Evolutionary conservation across 1,284 basidiomycete genomes (phyloP).

Genomic region (Ganoderma lucidum): DNA sequence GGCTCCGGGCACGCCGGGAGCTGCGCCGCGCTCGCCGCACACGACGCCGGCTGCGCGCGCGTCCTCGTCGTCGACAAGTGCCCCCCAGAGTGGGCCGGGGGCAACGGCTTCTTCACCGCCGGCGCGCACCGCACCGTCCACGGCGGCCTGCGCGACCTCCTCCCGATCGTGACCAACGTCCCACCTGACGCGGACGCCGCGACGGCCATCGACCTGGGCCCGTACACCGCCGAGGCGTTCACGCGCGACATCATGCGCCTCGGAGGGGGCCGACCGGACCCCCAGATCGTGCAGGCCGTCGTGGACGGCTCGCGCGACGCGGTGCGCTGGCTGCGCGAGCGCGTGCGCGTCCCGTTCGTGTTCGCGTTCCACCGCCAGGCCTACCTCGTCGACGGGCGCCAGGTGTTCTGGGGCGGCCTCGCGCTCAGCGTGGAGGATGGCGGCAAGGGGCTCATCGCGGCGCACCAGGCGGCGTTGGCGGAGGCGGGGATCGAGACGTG

Average conservation of each 20-base stretch:
- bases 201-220: conserved; percentile 60
- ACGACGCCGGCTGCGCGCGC: conserved; percentile 62
- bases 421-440: conserved; percentile 62
- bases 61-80: conserved; percentile 74
- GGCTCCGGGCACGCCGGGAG: conserved; percentile 76
- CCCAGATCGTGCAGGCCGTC: conserved; percentile 55
- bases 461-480: conserved; percentile 59
- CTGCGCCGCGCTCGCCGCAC: conserved; percentile 68
- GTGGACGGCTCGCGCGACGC: conserved; percentile 64
- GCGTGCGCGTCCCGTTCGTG: conserved; percentile 60
- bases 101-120: conserved; percentile 77
- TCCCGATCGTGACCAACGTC: conserved; percentile 60
- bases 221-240: conserved; percentile 64
- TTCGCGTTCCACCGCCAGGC: conserved; percentile 72
- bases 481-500: conserved; percentile 60
- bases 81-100: conserved; percentile 68
- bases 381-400: conserved; percentile 65
- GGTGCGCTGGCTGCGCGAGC: conserved; percentile 61
- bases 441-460: conserved; percentile 71
- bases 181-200: conserved; percentile 51
- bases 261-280: conserved; percentile 56
- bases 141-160: conserved; percentile 61
- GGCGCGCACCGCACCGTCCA: conserved; percentile 71
- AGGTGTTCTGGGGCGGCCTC: conserved; percentile 76
- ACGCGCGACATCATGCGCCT: conserved; percentile 66